Base-by-base conservation (phyloP, 805 yeast genomes). In the Saccharomyces kudriavzevii region DNA sequence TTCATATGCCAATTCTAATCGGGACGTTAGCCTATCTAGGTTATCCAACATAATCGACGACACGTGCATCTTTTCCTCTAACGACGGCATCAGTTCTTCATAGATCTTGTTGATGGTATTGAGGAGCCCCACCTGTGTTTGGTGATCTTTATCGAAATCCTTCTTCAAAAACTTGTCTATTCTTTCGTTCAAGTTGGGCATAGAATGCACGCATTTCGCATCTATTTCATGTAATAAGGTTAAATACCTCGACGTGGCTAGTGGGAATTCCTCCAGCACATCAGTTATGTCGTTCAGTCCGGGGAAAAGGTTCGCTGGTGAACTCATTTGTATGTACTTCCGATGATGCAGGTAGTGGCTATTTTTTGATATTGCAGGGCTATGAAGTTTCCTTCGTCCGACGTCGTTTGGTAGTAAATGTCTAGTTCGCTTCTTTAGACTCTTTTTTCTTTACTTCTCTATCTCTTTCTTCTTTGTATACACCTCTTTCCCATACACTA, bases 31-130 rank as follows among this genome's bases (percentile, higher is more conserved):
- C 54, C 84, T 81, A 29, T 77, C 72, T 48, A 90, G 77, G 11
- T 84, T 78, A 61, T 91, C 97, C 29, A 88, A 79, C 24, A 97
- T 97, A 43, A 89, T 84, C 1, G 92, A 85, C 4, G 97, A 92
- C 45, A 94, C 97, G 68, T 92, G 97, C 95, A 94, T 89, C 70
- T 94, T 94, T 68, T 94, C 97, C 67, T 92, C 98, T 52, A 92
- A 71, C 56, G 96, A 88, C 0, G 98, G 97, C 74, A 92, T 82
- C 53, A 92, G 76, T 54, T 88, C 96, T 57, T 76, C 74, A 20
- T 82, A 73, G 31, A 75, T 59, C 14, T 60, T 60, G 30, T 77
- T 74, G 29, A 81, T 74, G 11, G 56, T 52, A 40, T 67, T 70
- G 25, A 65, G 49, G 57, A 67, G 65, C 30, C 62, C 54, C 52